Base-by-base conservation (phyloP, 768 basidiomycete species). In the Termitomyces sp. region DNA sequence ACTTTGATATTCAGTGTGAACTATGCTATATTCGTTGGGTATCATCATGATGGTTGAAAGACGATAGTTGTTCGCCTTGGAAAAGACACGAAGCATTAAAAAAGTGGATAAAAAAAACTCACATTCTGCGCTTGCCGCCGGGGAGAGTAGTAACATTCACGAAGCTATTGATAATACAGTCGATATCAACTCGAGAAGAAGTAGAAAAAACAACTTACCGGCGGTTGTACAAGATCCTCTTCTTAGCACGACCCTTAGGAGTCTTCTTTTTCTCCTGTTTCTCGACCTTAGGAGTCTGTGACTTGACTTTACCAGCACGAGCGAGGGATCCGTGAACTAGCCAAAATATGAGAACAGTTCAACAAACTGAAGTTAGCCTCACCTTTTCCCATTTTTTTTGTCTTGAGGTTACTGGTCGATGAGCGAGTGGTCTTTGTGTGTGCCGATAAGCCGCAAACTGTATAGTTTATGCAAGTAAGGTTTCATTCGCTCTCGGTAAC, bases 291-390 rank as follows among this genome's bases (percentile, higher is more conserved):
- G 96, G 96, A 72, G 90, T 92, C 81, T 96, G 94, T 69, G 92
- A 93, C 82, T 94, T 97, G 84, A 98, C 96, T 87, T 98, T 98
- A 77, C 96, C 96, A 76, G 95, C 95, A 84, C 95, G 95, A 81
- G 95, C 95, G 81, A 96, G 94, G 76, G 95, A 98, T 77, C 95
- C 95, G 91, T 98, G 95, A 81, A 96, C 95, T 94, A 38, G 3
- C 25, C 15, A 52, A 20, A 15, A 10, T 31, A 12, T 62, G 14
- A 62, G n/a, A 47, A 15, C n/a, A 14, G 25, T 36, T 32, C 6
- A 47, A 20, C 9, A 10, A 40, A 25, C 4, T 17, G 31, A 31
- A 47, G 14, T 29, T 32, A 20, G 10, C 15, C 12, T 36, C 69
- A 87, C 87, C 87, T 86, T 89, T 86, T 79, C 87, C 87, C 87